A percentile compares a stretch with the other conserved stretches of the same genome.
Evolutionary conservation across 331 rosid species (phyloP).

Genomic region (Ulmus americana): DNA sequence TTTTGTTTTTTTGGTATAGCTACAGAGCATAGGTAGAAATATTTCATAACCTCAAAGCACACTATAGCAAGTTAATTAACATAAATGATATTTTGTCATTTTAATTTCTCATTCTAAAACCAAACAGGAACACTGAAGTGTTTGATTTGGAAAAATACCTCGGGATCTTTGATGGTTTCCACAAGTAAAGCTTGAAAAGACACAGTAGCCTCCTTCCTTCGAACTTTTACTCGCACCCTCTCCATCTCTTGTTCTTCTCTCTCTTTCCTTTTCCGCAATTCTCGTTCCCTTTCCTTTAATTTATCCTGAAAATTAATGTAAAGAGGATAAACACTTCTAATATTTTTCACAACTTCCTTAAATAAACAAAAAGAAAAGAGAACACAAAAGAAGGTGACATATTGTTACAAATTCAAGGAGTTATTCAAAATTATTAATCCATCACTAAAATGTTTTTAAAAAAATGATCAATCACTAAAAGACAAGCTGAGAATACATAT

Average conservation of each 20-base stretch:
- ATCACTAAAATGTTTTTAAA: background rate
- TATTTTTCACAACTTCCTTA: slow-evolving; percentile 1
- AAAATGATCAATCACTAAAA: background rate
- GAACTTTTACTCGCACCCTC: slow-evolving; percentile 76
- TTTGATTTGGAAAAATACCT: slow-evolving; percentile 39
- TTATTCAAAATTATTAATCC: background rate
- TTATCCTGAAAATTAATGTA: slow-evolving; percentile 59
- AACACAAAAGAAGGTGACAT: too few relatives aligned
- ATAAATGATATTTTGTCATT: background rate
- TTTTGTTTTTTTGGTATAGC: background rate
- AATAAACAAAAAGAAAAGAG: too few relatives aligned
- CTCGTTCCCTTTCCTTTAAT: slow-evolving; percentile 90
- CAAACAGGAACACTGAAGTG: background rate
- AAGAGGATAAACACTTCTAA: slow-evolving; percentile 13
- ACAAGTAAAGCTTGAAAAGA: slow-evolving; percentile 92
- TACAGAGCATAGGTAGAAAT: background rate
- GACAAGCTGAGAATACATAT: background rate
- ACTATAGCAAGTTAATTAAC: background rate
- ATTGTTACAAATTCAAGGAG: background rate
- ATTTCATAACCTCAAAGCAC: background rate
- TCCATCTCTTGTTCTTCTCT: slow-evolving; percentile 98
- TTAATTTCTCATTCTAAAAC: background rate
- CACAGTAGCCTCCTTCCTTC: slow-evolving; percentile 82
- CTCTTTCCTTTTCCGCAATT: slow-evolving; percentile 88
- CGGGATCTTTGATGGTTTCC: slow-evolving; percentile 86